Evolutionary conservation across 2,329 filamentous ascomycete genomes (phyloP).

Genomic region (Aureobasidium namibiae): DNA sequence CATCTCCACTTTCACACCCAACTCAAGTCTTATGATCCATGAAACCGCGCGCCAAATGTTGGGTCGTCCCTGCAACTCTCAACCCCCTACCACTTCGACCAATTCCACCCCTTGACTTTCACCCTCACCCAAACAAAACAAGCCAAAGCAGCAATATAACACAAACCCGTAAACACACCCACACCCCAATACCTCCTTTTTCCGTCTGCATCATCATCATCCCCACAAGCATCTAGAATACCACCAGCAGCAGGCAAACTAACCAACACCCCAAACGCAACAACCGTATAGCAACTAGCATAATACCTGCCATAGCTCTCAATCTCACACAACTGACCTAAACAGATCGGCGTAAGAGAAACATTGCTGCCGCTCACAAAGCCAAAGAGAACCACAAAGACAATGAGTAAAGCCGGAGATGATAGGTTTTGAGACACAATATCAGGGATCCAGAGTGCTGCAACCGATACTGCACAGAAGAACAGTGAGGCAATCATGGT

Average conservation of each 20-base stretch:
- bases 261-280: constrained; percentile 58
- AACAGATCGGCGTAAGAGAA: constrained; percentile 72
- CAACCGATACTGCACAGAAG: constrained; percentile 56
- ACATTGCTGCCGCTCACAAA: constrained; percentile 77
- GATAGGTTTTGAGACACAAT: constrained; percentile 17
- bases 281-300: constrained; percentile 74
- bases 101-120: not conserved
- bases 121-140: constrained; percentile 33
- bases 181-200: constrained; percentile 34
- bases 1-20: not conserved
- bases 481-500: constrained; percentile 64
- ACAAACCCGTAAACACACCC: constrained; percentile 35
- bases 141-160: constrained; percentile 33
- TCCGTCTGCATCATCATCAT: constrained; percentile 22
- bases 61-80: not conserved
- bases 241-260: constrained; percentile 40
- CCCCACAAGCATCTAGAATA: constrained; percentile 31
- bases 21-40: not conserved
- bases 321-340: constrained; percentile 72
- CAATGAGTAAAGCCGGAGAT: constrained; percentile 48
- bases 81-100: not conserved
- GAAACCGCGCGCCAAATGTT: not conserved
- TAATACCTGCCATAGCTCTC: constrained; percentile 75
- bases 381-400: constrained; percentile 71
- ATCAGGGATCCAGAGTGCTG: constrained; percentile 65